Evolutionary conservation across 164 flowering plant species (phyloP), one percentile per base, ranked within the genome.

Genomic region (Magnolia kwangsiensis): DNA sequence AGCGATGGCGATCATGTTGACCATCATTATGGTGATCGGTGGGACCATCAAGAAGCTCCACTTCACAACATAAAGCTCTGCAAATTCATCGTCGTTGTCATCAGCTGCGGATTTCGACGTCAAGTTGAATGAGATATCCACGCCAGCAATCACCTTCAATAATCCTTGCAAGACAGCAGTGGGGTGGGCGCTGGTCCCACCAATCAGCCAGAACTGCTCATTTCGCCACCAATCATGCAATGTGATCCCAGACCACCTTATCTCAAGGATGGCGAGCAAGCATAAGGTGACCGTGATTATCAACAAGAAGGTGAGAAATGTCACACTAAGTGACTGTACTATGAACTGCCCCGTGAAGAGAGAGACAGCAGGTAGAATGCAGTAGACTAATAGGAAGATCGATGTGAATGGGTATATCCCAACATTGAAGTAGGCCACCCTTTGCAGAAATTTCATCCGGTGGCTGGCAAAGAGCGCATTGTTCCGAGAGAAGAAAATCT

Each of bases 181-280:
- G 0, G 93, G 97, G 70, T 93, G 99, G 0, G 99, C 97, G 69
- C 99, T 95, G 0, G 96, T 91, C 31, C 98, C 99, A 6, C 97
- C 97, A 23, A 95, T 92, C 74, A 95, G 45, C 99, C 99, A 95
- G 72, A 95, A 95, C 80, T 95, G 99, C 79, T 95, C 98, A 63
- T 95, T 95, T 58, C 98, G 51, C 99, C 99, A 95, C 96, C 97
- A 93, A 1, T 95, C 99, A 59, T 95, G 91, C 24, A 95, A 88
- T 0, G 91, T 90, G 75, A 95, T 92, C 14, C 92, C 91, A 0
- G 98, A 91, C 99, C 99, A 95, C 75, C 78, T 85, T 81, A 95
- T 89, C 73, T 95, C 99, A 0, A 95, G 92, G 13, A 93, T 18
- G 3, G 98, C 90, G 1, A 95, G 88, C 78, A 91, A 31, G 83